A percentile compares a stretch with the other conserved stretches of the same genome.
Evolutionary conservation across 306 rosid genomes (phyloP).

Genomic region (Castanea sativa): DNA sequence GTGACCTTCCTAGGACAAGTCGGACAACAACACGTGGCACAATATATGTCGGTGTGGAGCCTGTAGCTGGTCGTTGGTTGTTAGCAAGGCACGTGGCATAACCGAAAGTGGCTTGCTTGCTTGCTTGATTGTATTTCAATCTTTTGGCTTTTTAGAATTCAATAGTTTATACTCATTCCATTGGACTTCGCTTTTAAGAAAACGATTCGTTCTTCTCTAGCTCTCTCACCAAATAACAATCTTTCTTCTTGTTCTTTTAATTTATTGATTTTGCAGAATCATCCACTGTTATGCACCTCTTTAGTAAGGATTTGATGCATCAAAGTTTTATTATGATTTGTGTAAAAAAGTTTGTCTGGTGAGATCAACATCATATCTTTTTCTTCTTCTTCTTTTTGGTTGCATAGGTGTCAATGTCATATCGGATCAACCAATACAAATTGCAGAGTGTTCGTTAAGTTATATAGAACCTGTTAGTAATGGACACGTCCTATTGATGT

Average conservation of each 20-base stretch:
- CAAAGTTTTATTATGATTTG: not conserved
- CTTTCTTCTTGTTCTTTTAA: not conserved
- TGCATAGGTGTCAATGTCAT: not conserved
- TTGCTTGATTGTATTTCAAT: not conserved
- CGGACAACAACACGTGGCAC: constrained; percentile 12
- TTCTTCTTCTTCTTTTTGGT: no score
- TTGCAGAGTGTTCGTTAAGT: not conserved
- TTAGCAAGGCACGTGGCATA: constrained; percentile 4
- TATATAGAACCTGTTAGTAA: not conserved
- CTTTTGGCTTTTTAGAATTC: not conserved
- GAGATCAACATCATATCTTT: no score
- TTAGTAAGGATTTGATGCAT: not conserved
- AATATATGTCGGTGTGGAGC: not conserved
- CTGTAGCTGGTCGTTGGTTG: not conserved
- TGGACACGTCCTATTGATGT: not conserved
- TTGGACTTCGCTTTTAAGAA: no score
- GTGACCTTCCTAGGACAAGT: constrained; percentile 22
- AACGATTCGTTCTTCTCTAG: no score
- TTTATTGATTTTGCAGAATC: not conserved
- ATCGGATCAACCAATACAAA: not conserved
- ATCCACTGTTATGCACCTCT: not conserved
- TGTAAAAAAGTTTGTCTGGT: not conserved
- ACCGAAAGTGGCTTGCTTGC: constrained; percentile 1
- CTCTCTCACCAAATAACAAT: no score
- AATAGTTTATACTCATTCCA: not conserved